Conservation (phyloP, 805 yeast species). For the Blastobotrys attinorum region DNA sequence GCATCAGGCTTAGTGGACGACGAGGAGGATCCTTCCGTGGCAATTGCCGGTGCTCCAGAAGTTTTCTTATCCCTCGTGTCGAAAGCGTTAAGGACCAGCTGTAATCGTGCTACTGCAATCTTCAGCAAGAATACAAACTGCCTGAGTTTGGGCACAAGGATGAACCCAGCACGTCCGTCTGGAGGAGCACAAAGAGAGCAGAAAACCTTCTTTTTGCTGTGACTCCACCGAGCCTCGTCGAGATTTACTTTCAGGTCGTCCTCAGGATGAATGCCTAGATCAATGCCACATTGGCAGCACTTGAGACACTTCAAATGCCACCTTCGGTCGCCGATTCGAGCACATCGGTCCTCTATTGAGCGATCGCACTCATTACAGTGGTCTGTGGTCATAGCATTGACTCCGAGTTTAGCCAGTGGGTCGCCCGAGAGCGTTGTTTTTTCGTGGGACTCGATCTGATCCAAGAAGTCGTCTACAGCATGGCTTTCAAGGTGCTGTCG, state of each 20-base stretch:
- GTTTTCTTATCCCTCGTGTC: constrained; percentile 17
- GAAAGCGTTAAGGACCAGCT: constrained; percentile 32
- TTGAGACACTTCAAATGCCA: constrained; percentile 78
- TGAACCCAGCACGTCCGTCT: constrained; percentile 34
- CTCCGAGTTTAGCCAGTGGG: constrained; percentile 21
- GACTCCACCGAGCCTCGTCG: constrained; percentile 33
- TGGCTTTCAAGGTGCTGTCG: constrained; percentile 46
- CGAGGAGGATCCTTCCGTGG: not conserved
- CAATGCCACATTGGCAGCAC: constrained; percentile 52
- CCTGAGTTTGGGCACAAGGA: constrained; percentile 53
- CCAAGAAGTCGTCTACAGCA: constrained; percentile 57
- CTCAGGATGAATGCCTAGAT: constrained; percentile 29
- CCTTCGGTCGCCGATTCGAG: constrained; percentile 46
- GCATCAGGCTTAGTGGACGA: not conserved
- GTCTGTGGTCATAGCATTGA: constrained; percentile 49
- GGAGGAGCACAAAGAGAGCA: constrained; percentile 58
- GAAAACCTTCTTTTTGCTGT: constrained; percentile 31
- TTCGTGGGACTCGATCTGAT: constrained; percentile 43
- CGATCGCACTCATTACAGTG: constrained; percentile 62
- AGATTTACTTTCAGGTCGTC: constrained; percentile 32
- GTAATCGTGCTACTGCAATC: constrained; percentile 69
- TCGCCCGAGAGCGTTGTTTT: constrained; percentile 27
- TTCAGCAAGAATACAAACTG: constrained; percentile 73
- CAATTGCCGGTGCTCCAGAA: not conserved
- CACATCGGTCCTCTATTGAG: constrained; percentile 81